A percentile compares a stretch with the other conserved stretches of the same genome.
Conservation (phyloP, 2,329 filamentous ascomycete genomes). For the Nemania sp. region DNA sequence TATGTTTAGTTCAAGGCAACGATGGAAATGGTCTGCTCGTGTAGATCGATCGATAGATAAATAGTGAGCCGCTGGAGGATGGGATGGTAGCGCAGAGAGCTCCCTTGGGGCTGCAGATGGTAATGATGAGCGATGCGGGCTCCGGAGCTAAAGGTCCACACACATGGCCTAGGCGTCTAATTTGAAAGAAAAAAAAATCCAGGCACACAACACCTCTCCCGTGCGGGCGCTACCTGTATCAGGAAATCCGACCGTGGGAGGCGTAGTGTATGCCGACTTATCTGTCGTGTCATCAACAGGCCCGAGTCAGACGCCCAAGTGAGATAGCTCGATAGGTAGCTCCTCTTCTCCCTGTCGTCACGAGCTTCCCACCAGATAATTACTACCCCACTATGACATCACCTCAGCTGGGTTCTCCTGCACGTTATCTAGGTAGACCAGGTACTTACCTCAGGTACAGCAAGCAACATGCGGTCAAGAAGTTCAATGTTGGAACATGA, state of each 20-base stretch:
- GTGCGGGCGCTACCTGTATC: slow-evolving; percentile 32
- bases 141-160: slow-evolving; percentile 3
- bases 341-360: no score
- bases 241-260: slow-evolving; percentile 31
- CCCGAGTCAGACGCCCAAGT: neutral
- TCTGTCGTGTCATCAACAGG: neutral
- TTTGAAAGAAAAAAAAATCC: slow-evolving; percentile 32
- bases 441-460: no score
- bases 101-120: slow-evolving; percentile 1
- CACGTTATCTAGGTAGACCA: no score
- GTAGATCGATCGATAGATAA: neutral
- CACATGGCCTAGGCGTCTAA: slow-evolving; percentile 1
- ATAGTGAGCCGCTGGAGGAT: neutral
- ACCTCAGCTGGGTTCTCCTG: neutral
- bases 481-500: no score
- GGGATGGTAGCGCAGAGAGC: neutral
- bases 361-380: neutral
- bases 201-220: slow-evolving; percentile 31
- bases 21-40: neutral
- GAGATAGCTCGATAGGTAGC: neutral
- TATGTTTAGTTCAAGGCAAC: neutral
- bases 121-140: neutral
- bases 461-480: no score
- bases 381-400: slow-evolving; percentile 25
- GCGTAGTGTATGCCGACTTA: slow-evolving; percentile 1